Percentiles rank a stretch among this genome's conserved stretches.
phyloP scores from a whole-genome alignment of 75 land plant genomes.

The Adiantum capillusveneris region DNA sequence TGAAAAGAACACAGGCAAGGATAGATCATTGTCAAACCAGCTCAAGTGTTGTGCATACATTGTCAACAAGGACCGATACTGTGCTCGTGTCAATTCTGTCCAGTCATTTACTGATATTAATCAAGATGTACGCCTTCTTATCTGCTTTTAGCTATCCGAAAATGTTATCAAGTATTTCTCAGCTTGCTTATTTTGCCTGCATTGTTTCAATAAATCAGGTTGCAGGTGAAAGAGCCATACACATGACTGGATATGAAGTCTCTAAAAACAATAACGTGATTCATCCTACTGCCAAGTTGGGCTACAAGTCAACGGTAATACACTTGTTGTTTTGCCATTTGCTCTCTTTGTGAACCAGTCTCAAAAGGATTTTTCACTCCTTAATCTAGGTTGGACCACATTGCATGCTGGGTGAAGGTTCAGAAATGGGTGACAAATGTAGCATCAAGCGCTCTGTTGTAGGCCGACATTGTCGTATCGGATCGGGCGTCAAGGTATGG shows the following conservation, averaged over 20 bases:
- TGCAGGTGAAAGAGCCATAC: slow-evolving; percentile 72
- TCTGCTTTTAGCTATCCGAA: neutral
- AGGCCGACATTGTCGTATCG: slow-evolving; percentile 97
- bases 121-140: slow-evolving; percentile 60
- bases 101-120: slow-evolving; percentile 90
- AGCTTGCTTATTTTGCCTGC: neutral
- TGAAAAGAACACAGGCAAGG: neutral
- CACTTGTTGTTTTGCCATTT: neutral
- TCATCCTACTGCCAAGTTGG: slow-evolving; percentile 69
- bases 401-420: slow-evolving; percentile 93
- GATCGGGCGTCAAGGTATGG: slow-evolving; percentile 89
- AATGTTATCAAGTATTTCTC: neutral
- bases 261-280: slow-evolving; percentile 81
- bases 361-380: too few relatives aligned
- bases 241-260: slow-evolving; percentile 80
- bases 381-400: slow-evolving; percentile 71
- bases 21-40: slow-evolving; percentile 3
- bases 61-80: slow-evolving; percentile 62
- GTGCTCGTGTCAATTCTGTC: slow-evolving; percentile 83
- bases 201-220: slow-evolving; percentile 32
- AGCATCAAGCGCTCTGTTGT: slow-evolving; percentile 94
- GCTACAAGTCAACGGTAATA: slow-evolving; percentile 79
- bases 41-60: slow-evolving; percentile 89
- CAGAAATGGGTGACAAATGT: slow-evolving; percentile 93
- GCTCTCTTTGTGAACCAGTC: neutral